Evolutionary conservation across 345 rosid species (phyloP).

Genomic region (Kernera saxatilis): DNA sequence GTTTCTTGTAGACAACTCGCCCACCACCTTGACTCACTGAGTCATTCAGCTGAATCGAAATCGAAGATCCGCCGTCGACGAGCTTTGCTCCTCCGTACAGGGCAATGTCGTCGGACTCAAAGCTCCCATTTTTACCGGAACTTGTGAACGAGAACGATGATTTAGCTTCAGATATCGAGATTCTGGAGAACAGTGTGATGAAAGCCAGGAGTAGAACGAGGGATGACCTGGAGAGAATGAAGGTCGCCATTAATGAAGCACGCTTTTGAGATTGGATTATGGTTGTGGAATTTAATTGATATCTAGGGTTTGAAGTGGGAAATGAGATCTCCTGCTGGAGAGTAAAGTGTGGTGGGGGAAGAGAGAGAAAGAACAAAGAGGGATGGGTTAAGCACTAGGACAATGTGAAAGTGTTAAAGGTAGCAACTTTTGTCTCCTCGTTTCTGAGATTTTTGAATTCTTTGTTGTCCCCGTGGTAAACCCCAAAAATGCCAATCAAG

Average conservation of each 20-base stretch:
- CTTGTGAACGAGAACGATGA: constrained; percentile 46
- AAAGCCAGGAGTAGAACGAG: constrained; percentile 28
- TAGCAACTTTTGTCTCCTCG: constrained; percentile 20
- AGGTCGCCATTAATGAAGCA: constrained; percentile 44
- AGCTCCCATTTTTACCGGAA: constrained; percentile 44
- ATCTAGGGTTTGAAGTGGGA: constrained; percentile 30
- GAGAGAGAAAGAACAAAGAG: background rate
- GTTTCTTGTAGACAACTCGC: constrained; percentile 53
- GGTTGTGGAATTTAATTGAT: constrained; percentile 50
- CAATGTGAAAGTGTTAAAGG: constrained; percentile 25
- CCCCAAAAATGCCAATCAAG: constrained; percentile 21
- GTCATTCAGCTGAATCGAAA: constrained; percentile 55
- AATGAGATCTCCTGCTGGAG: constrained; percentile 15
- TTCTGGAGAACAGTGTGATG: constrained; percentile 31
- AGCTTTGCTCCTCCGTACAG: constrained; percentile 63
- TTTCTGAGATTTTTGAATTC: background rate
- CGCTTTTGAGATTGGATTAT: constrained; percentile 35
- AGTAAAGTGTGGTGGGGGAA: constrained; percentile 21
- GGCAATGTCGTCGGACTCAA: constrained; percentile 43
- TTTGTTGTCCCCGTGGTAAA: background rate
- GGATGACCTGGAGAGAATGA: constrained; percentile 26
- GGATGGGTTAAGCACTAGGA: constrained; percentile 23
- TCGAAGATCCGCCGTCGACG: constrained; percentile 38
- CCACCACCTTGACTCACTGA: constrained; percentile 49
- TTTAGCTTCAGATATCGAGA: constrained; percentile 37